Base-by-base conservation (phyloP, 2,329 filamentous ascomycete genomes). In the Tolypocladium ophioglossoides region DNA sequence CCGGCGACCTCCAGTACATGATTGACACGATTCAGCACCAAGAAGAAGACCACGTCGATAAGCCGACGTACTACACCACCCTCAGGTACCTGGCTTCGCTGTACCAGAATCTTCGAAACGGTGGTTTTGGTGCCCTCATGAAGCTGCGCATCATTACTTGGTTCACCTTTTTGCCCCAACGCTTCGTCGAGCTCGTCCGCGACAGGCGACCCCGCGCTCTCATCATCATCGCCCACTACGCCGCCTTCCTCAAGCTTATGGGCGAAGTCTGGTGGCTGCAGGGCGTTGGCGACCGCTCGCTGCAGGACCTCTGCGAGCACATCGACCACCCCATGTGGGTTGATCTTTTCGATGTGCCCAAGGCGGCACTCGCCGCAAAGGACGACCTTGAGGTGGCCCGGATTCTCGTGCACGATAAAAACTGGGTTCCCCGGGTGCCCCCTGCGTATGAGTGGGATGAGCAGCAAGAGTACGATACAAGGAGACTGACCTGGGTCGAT, bases 141-240 rank as follows among this genome's bases (percentile, higher is more conserved):
- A 65, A 70, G 55, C 64, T 82, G 16, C 74, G 79, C 52, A 71
- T 78, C 62, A 72, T 78, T 56, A 79, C 76, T 11, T 79, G 75
- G 68, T 74, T 78, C 54, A 82, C 77, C 2, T 81, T 76, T 52
- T 57, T 79, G 22, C 74, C 76, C 7, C 61, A 62, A 0, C 57
- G 57, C 6, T 78, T 81, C 53, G 63, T 79, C 53, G 67, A 73
- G 2, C 65, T 79, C 8, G 71, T 72, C 1, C 68, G 71, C 16
- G 58, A 71, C 27, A 66, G 63, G 49, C 68, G 72, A 2, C 75
- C 76, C 0, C 72, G 75, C 32, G 73, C 78, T 2, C 66, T 82
- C 0, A 57, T 82, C 51, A 77, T 82, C 39, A 52, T 83, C 12
- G 78, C 77, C 2, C 69, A 82, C 58, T 80, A 79, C 55, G 68